phyloP scores from a whole-genome alignment of 805 yeast species.

The Starmerella powellii region DNA sequence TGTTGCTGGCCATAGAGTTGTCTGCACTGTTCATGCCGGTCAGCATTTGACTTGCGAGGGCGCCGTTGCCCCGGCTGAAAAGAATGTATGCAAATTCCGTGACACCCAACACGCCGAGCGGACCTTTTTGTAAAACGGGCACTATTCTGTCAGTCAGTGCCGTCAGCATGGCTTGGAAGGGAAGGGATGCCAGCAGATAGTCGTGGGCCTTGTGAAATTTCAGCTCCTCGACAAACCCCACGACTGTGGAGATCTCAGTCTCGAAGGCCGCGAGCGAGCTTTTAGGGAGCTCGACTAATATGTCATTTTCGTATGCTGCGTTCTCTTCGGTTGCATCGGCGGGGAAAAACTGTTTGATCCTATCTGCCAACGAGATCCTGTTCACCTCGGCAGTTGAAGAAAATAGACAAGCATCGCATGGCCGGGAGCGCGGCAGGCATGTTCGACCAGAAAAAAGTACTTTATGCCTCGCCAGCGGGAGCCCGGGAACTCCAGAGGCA shows the following conservation, averaged over 20 bases:
- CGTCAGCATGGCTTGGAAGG: slow-evolving; percentile 13
- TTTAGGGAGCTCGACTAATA: neutral
- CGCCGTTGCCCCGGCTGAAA: slow-evolving; percentile 11
- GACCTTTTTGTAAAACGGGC: slow-evolving; percentile 7
- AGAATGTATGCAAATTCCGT: slow-evolving; percentile 15
- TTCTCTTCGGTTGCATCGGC: slow-evolving; percentile 8
- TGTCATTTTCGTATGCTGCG: neutral
- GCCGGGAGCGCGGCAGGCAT: too few relatives aligned
- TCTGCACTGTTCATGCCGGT: too few relatives aligned
- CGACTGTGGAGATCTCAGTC: slow-evolving; percentile 8
- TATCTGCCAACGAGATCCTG: slow-evolving; percentile 15
- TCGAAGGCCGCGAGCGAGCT: slow-evolving; percentile 6
- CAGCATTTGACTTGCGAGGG: slow-evolving; percentile 20
- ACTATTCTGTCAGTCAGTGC: slow-evolving; percentile 14
- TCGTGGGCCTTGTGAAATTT: slow-evolving; percentile 9
- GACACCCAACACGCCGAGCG: slow-evolving; percentile 14
- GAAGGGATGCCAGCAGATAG: slow-evolving; percentile 11
- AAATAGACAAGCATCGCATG: neutral
- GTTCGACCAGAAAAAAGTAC: too few relatives aligned
- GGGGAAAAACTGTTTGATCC: slow-evolving; percentile 14
- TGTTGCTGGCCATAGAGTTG: too few relatives aligned
- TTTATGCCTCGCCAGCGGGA: too few relatives aligned
- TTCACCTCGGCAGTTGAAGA: neutral
- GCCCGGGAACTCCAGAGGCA: too few relatives aligned
- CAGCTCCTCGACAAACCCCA: slow-evolving; percentile 2